phyloP scores from a whole-genome alignment of 164 flowering plant species.

The Akebia trifoliata region DNA sequence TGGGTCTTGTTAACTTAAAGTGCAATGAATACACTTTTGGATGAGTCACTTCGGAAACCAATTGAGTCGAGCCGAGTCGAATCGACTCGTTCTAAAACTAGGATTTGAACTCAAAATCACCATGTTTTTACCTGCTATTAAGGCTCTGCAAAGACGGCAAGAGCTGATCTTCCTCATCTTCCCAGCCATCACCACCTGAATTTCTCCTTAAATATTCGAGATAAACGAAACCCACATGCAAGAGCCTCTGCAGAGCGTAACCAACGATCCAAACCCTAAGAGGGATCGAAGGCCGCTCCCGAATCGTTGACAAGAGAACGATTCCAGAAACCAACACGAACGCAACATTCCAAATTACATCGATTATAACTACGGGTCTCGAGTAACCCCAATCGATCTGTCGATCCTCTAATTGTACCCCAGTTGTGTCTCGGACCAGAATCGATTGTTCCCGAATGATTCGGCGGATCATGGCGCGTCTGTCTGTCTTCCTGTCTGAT shows the following conservation, averaged over 20 bases:
- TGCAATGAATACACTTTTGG: no score
- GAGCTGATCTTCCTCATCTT: conserved; percentile 8
- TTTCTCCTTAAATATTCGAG: conserved; percentile 31
- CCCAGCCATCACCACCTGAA: conserved; percentile 1
- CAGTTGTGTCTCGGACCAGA: conserved; percentile 10
- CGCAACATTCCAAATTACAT: conserved; percentile 61
- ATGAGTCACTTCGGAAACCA: no score
- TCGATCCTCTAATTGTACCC: no score
- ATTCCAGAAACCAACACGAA: conserved; percentile 43
- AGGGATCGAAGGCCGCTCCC: conserved; percentile 55
- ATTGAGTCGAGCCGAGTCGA: no score
- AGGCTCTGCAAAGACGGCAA: not conserved
- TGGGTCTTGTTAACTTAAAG: no score
- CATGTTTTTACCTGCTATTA: no score
- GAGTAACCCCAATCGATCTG: conserved; percentile 26
- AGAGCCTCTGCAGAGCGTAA: conserved; percentile 55
- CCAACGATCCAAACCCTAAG: conserved; percentile 62
- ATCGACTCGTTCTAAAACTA: no score
- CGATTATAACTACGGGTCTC: conserved; percentile 47
- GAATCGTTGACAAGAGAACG: conserved; percentile 32
- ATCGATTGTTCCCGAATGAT: conserved; percentile 4
- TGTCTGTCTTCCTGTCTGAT: no score
- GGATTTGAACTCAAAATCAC: no score
- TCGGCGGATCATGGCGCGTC: conserved; percentile 1
- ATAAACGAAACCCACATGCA: conserved; percentile 57